phyloP scores from a whole-genome alignment of 2,329 filamentous ascomycete species.

The Myriosclerotinia scirpicola region DNA sequence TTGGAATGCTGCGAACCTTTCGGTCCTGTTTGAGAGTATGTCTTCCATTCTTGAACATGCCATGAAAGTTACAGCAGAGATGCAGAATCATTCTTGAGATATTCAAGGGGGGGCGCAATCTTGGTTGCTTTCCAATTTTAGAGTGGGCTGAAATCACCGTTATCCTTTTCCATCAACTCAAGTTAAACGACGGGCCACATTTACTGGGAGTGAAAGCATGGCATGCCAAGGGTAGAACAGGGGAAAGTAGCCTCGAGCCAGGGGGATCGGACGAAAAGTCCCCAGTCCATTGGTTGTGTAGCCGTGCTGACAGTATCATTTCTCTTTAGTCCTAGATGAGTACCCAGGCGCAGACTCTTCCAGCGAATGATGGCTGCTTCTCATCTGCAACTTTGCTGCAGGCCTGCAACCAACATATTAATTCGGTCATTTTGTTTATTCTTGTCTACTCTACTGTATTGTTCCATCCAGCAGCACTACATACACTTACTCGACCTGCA shows the following conservation, averaged over 20 bases:
- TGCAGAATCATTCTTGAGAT: slow-evolving; percentile 1
- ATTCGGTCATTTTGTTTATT: slow-evolving; percentile 23
- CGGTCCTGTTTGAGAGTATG: not conserved
- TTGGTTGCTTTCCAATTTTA: slow-evolving; percentile 28
- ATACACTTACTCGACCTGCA: slow-evolving; percentile 16
- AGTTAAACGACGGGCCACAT: slow-evolving; percentile 20
- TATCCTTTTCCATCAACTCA: slow-evolving; percentile 20
- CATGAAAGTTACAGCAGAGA: slow-evolving; percentile 8
- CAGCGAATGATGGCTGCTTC: slow-evolving; percentile 18
- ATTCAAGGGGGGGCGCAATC: slow-evolving; percentile 29
- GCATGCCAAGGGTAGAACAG: slow-evolving; percentile 17
- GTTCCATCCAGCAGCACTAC: slow-evolving; percentile 16
- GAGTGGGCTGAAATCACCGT: slow-evolving; percentile 26
- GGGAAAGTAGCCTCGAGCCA: slow-evolving; percentile 16
- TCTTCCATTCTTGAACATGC: not conserved
- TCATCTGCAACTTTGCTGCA: slow-evolving; percentile 21
- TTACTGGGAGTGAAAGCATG: slow-evolving; percentile 21
- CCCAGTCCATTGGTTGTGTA: slow-evolving; percentile 24
- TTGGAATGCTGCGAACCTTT: not conserved
- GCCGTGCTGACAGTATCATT: slow-evolving; percentile 22
- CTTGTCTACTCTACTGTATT: slow-evolving; percentile 13
- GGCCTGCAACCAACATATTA: slow-evolving; percentile 7
- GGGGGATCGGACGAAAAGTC: slow-evolving; percentile 22
- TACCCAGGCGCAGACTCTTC: slow-evolving; percentile 22
- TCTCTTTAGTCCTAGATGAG: slow-evolving; percentile 15